Evolutionary conservation across 2,329 filamentous ascomycete species (phyloP).

Genomic region (Catunica adiposa): DNA sequence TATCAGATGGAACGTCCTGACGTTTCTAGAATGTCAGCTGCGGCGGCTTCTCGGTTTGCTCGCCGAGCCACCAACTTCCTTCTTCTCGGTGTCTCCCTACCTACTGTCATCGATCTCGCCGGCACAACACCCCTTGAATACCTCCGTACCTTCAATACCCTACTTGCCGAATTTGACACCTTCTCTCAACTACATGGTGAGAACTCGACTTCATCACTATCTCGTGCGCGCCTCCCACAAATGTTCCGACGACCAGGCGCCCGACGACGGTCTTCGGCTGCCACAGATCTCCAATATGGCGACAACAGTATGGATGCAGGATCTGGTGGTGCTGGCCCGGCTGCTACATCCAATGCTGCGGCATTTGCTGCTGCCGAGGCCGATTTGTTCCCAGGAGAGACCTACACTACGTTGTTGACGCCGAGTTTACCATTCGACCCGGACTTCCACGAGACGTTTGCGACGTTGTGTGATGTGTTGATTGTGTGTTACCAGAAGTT

Average conservation of each 20-base stretch:
- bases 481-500: slow-evolving; percentile 83
- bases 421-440: slow-evolving; percentile 87
- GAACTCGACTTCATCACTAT: slow-evolving; percentile 55
- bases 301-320: slow-evolving; percentile 18
- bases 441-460: slow-evolving; percentile 93
- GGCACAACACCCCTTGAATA: slow-evolving; percentile 68
- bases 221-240: slow-evolving; percentile 62
- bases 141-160: slow-evolving; percentile 66
- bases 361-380: slow-evolving; percentile 42
- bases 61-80: slow-evolving; percentile 88
- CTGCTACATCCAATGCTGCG: slow-evolving; percentile 29
- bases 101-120: slow-evolving; percentile 76
- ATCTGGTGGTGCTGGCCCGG: slow-evolving; percentile 17
- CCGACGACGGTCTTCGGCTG: slow-evolving; percentile 34
- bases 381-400: slow-evolving; percentile 63
- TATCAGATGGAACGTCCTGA: slow-evolving; percentile 76
- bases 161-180: slow-evolving; percentile 81
- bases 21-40: slow-evolving; percentile 67
- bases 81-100: slow-evolving; percentile 78
- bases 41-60: slow-evolving; percentile 67
- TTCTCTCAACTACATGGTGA: slow-evolving; percentile 79
- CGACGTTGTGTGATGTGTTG: slow-evolving; percentile 84
- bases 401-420: slow-evolving; percentile 80
- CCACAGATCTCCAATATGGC: slow-evolving; percentile 23
- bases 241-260: slow-evolving; percentile 58